phyloP scores from a whole-genome alignment of 2,329 filamentous ascomycete species.

The Arthrobotrys iridis region DNA sequence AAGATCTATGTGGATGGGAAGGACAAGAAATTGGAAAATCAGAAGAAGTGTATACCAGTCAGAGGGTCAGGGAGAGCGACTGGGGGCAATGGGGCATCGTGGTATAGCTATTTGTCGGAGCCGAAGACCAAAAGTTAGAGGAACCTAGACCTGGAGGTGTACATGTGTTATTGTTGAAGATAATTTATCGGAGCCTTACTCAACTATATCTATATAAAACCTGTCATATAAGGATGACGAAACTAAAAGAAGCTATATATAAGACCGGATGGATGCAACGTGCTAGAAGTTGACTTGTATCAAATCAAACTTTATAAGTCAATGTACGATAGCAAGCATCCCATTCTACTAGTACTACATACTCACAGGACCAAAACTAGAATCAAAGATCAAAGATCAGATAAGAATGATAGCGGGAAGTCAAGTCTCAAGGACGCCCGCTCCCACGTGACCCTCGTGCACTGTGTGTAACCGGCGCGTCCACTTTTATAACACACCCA shows the following conservation, averaged over 20 bases:
- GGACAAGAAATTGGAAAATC: conserved; percentile 1
- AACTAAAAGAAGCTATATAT: too few relatives aligned
- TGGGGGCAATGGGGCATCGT: background rate
- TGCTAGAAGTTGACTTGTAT: too few relatives aligned
- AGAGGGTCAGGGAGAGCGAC: background rate
- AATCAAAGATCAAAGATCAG: too few relatives aligned
- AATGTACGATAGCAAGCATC: background rate
- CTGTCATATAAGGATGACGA: too few relatives aligned
- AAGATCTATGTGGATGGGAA: background rate
- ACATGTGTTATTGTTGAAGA: background rate
- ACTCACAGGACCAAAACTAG: too few relatives aligned
- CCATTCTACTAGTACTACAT: too few relatives aligned
- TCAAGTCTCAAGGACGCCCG: background rate
- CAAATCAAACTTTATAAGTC: too few relatives aligned
- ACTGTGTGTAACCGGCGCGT: conserved; percentile 20
- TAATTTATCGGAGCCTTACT: too few relatives aligned
- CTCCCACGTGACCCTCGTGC: background rate
- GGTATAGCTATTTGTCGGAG: conserved; percentile 6
- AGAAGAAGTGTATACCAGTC: conserved; percentile 10
- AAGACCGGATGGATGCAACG: too few relatives aligned
- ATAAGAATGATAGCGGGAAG: background rate
- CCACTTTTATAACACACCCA: conserved; percentile 34
- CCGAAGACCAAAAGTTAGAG: background rate
- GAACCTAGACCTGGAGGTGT: background rate
- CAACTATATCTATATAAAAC: too few relatives aligned